Base-by-base conservation (phyloP, 805 yeast species). In the Metschnikowia sp. region DNA sequence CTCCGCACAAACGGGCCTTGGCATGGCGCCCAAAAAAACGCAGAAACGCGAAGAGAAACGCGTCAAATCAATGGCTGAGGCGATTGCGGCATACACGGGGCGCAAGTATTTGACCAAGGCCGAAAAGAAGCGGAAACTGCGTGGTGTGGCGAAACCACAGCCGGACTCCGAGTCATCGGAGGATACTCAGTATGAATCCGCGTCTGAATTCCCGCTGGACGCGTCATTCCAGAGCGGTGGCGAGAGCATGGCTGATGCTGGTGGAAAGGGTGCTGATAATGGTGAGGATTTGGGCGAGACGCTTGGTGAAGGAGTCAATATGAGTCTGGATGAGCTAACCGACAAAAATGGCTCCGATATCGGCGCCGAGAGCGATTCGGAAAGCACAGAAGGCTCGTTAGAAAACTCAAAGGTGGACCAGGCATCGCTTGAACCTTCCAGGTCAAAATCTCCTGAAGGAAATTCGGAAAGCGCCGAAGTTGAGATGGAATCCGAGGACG, bases 41-140 rank as follows among this genome's bases (percentile, higher is more conserved):
- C 18, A n/a, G 26, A 45, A 32, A 22, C 39, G 41, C 29, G 51
- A 50, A 19, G 55, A 54, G 12, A 49, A 45, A 39, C 54, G 55
- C 36, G 55, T 61, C 38, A 65, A 69, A 55, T 75, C 81, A 15
- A 69, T 78, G 76, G 82, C 82, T 9, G 83, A 78, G 59, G 84
- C 84, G 9, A 77, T 81, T 30, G 81, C 82, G 10, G 74, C 78
- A 8, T 79, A 79, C 58, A 72, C 83, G 1, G 81, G 82, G 29
- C 78, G 78, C 48, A 75, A 72, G 55, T 79, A 78, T 48, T 62
- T 77, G 52, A 70, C 77, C 6, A 78, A 76, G 57, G 73, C 74
- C 36, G 59, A 61, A 47, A 62, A 60, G 51, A 42, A 53, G 32
- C 53, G 15, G 55, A 39, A 41, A 11, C 39, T 39, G 33, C 40